Base-by-base conservation (phyloP, 495 filamentous ascomycete species). In the Podospora didyma region DNA sequence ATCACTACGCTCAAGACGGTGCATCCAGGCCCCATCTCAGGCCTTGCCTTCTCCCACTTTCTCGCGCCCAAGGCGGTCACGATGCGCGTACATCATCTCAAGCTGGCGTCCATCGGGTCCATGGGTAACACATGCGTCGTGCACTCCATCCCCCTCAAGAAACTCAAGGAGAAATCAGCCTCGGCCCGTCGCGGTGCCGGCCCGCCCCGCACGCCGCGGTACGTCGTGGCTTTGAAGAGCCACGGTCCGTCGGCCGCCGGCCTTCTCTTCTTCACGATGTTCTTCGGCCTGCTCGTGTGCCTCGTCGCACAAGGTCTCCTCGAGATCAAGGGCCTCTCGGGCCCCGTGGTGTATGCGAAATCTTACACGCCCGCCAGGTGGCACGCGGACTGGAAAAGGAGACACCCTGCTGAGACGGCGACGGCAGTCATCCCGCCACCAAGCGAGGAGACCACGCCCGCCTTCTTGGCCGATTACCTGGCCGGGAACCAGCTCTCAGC, bases 71-170 rank as follows among this genome's bases (percentile, higher is more conserved):
- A 78, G 46, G 75, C 51, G 20, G 46, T 66, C 20, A 61, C 65
- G 3, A 71, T 73, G 48, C 70, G 68, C 22, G 78, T 78, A 10
- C 82, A 87, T 56, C 79, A 84, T 58, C 69, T 96, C 56, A 92
- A 89, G 62, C 80, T 98, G 7, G 92, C 91, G 17, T 94, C 89
- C 48, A 86, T 89, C 46, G 66, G 68, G 44, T 89, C 87, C 58
- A 85, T 95, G 68, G 89, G 86, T 54, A 93, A 91, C 69, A 92
- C 88, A 9, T 82, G 91, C 45, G 85, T 91, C 46, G 87, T 96
- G 34, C 90, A 96, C 72, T 89, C 88, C 20, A 75, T 97, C 58
- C 85, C 89, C 0, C 83, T 98, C 23, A 79, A 67, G 45, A 67
- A 63, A 44, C 61, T 68, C 22, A 41, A 69, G 47, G 69, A 77